Conservation (phyloP, 2,329 filamentous ascomycete species). For the Alternaria rosae region DNA sequence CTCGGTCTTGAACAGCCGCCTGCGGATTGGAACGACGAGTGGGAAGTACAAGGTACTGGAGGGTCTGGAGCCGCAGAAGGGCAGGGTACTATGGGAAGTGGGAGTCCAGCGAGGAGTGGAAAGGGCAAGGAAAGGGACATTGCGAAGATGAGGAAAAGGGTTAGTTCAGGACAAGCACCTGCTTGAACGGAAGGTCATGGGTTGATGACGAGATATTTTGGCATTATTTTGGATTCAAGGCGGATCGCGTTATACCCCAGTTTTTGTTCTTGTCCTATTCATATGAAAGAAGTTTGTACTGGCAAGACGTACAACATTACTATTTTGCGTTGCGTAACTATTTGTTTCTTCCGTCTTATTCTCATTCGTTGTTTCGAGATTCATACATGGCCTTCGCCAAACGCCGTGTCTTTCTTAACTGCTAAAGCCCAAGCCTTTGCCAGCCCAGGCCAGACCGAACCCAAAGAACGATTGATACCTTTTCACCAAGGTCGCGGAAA, state of each 20-base stretch:
- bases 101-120: constrained; percentile 22
- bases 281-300: rapidly evolving
- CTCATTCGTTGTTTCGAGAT: neutral
- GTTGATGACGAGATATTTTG: neutral
- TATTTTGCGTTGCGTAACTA: neutral
- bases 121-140: constrained; percentile 27
- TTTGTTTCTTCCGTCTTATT: neutral
- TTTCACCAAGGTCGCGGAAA: neutral
- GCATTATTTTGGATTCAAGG: neutral
- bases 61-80: constrained; percentile 8
- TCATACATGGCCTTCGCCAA: neutral
- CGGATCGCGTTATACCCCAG: constrained; percentile 19
- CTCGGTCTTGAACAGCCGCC: neutral
- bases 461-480: neutral
- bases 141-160: constrained; percentile 21
- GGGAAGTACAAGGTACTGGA: constrained; percentile 26
- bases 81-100: neutral
- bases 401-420: neutral
- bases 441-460: neutral
- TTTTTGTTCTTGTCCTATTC: neutral
- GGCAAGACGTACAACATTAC: neutral
- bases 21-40: constrained; percentile 28
- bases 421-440: neutral
- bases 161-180: constrained; percentile 9
- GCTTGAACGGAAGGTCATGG: neutral